These are phyloP conservation scores for Candida freyschussii DNA, from an alignment of 1,139 yeast species.

Conservation along the genomic window DNA sequence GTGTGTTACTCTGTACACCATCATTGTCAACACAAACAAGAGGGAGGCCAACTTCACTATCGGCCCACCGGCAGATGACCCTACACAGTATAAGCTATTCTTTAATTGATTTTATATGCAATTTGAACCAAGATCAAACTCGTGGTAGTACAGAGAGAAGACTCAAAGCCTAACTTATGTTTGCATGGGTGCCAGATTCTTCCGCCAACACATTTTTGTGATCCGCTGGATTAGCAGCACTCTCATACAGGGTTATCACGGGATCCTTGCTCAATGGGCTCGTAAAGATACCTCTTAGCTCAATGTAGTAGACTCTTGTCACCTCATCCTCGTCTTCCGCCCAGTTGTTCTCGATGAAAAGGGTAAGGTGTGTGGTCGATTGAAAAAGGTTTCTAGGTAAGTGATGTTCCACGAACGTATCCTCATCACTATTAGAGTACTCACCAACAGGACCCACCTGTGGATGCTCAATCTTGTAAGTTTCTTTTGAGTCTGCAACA, in stretches of 20 bases:
- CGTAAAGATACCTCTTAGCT: constrained; percentile 76
- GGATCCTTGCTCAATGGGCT: constrained; percentile 57
- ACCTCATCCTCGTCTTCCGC: constrained; percentile 54
- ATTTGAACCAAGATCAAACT: too few relatives aligned
- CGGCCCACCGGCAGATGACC: constrained; percentile 16
- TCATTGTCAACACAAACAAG: constrained; percentile 12
- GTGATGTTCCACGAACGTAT: constrained; percentile 75
- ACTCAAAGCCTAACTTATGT: too few relatives aligned
- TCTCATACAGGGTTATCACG: constrained; percentile 72
- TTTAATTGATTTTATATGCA: too few relatives aligned
- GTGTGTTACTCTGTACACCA: constrained; percentile 18
- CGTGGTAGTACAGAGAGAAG: too few relatives aligned
- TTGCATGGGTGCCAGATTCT: constrained; percentile 47
- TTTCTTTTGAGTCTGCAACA: constrained; percentile 46
- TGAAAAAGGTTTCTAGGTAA: constrained; percentile 73
- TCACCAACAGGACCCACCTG: constrained; percentile 43
- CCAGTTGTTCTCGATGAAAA: constrained; percentile 64
- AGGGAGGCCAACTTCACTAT: constrained; percentile 15
- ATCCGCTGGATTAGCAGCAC: constrained; percentile 90
- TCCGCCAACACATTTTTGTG: constrained; percentile 49
- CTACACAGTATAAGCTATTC: constrained; percentile 13
- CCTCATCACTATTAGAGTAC: constrained; percentile 25
- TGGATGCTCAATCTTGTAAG: constrained; percentile 59
- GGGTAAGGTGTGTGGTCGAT: constrained; percentile 60
- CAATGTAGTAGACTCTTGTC: constrained; percentile 62